Evolutionary conservation across 2,329 filamentous ascomycete genomes (phyloP).

Genomic region (Phyllosticta capitalensis): DNA sequence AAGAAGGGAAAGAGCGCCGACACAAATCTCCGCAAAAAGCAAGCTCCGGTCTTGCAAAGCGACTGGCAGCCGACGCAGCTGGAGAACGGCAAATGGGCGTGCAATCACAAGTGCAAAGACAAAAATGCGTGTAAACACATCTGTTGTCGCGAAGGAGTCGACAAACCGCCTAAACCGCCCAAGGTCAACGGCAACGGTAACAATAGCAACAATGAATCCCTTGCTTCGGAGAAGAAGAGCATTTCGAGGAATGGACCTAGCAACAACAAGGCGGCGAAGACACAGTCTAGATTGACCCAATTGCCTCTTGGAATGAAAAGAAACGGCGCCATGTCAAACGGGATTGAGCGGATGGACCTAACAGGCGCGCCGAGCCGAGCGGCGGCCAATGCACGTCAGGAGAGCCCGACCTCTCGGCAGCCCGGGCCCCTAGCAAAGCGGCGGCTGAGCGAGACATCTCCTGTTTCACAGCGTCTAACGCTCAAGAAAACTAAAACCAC

Average conservation of each 20-base stretch:
- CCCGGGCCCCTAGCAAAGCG: slow-evolving; percentile 6
- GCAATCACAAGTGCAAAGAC: slow-evolving; percentile 61
- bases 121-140: slow-evolving; percentile 57
- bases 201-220: background rate
- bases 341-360: slow-evolving; percentile 5
- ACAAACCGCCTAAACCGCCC: slow-evolving; percentile 43
- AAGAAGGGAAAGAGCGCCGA: slow-evolving; percentile 1
- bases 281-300: background rate
- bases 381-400: slow-evolving; percentile 8
- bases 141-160: slow-evolving; percentile 63
- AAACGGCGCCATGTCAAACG: background rate
- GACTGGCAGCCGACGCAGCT: slow-evolving; percentile 42
- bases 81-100: slow-evolving; percentile 63
- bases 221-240: background rate
- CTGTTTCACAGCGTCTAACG: slow-evolving; percentile 5
- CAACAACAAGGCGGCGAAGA: background rate
- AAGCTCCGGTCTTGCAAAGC: slow-evolving; percentile 11
- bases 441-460: slow-evolving; percentile 4
- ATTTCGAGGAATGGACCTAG: background rate
- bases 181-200: background rate
- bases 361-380: slow-evolving; percentile 3
- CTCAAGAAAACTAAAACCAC: slow-evolving; percentile 7
- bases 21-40: slow-evolving; percentile 1
- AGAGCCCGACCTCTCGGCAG: background rate
- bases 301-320: background rate